These are phyloP conservation scores for Xerocomellus chrysenteron DNA, from an alignment of 768 basidiomycete species.

Conservation along the genomic window DNA sequence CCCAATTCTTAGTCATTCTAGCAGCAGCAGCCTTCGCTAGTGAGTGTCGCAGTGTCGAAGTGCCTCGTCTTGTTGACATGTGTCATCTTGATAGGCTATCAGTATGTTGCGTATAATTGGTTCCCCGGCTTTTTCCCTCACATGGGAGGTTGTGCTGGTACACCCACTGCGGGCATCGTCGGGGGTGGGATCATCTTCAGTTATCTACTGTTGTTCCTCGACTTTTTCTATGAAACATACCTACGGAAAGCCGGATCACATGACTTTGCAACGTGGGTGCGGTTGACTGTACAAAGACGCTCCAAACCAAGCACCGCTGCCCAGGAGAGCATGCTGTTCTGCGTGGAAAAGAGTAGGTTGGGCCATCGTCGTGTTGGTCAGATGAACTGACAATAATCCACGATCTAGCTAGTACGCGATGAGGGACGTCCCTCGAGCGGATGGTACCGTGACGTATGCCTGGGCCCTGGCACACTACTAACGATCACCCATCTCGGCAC, in stretches of 20 bases:
- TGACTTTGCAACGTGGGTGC: neutral
- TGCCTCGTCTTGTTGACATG: neutral
- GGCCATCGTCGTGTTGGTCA: neutral
- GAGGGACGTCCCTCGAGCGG: neutral
- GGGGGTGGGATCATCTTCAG: constrained; percentile 14
- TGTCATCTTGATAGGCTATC: constrained; percentile 21
- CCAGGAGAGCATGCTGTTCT: constrained; percentile 9
- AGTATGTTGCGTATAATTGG: constrained; percentile 20
- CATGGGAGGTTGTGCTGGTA: constrained; percentile 15
- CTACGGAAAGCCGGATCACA: constrained; percentile 1
- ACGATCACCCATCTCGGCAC: neutral
- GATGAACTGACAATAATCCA: neutral
- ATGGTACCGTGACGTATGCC: neutral
- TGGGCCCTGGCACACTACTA: neutral
- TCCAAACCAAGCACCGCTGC: neutral
- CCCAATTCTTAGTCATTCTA: constrained; percentile 22
- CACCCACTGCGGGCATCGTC: constrained; percentile 14
- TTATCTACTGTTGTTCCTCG: constrained; percentile 21
- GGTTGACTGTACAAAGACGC: neutral
- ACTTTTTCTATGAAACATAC: constrained; percentile 25
- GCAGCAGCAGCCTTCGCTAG: constrained; percentile 5
- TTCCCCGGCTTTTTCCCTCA: constrained; percentile 17
- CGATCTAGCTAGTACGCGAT: neutral
- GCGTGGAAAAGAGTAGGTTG: constrained; percentile 11
- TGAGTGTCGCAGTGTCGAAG: neutral